Evolutionary conservation across 2,329 filamentous ascomycete species (phyloP), one percentile per base, ranked within the genome.

Genomic region (Clonostachys sp.): DNA sequence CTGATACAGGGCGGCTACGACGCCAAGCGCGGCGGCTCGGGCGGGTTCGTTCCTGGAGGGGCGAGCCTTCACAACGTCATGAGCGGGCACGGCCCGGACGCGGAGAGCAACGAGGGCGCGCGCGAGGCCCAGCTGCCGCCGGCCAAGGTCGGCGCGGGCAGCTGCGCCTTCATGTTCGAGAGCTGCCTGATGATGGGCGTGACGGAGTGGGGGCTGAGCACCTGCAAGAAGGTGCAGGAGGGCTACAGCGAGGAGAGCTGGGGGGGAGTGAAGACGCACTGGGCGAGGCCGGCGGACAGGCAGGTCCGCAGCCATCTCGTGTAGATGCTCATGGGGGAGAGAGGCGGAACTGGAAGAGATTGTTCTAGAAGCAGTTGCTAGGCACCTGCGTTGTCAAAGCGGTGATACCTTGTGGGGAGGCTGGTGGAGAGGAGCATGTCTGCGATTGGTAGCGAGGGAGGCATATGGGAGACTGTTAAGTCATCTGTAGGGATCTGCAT

Each of bases 221-320:
- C 79, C 50, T 94, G 76, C 48, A 62, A 67, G 51, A 80, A 78
- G 63, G 72, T 80, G 13, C 78, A 81, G 71, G 71, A 80, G 48
- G 79, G 79, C 50, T 94, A 94, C 59, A 89, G 82, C 59, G 78
- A 82, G 41, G 84, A 92, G 67, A 90, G 86, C 61, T 94, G 89
- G 89, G 80, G 71, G n/a, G 74, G 74, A 1, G 63, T 84, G 45
- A 78, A 80, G 63, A 73, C 79, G 40, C 77, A 83, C 58, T 84
- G 48, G 45, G 24, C 42, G 41, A 47, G 36, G 20, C 48, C 50
- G 8, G 41, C 44, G 34, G 44, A 35, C 5, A 17, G 8, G 20
- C 17, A 46, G 44, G 44, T 49, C 34, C 43, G 36, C 14, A 46
- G 44, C 14, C 48, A 49, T 16, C 33, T 49, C 24, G 16, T 45